phyloP scores from a whole-genome alignment of 2,329 filamentous ascomycete genomes.

The Amphichorda felina region DNA sequence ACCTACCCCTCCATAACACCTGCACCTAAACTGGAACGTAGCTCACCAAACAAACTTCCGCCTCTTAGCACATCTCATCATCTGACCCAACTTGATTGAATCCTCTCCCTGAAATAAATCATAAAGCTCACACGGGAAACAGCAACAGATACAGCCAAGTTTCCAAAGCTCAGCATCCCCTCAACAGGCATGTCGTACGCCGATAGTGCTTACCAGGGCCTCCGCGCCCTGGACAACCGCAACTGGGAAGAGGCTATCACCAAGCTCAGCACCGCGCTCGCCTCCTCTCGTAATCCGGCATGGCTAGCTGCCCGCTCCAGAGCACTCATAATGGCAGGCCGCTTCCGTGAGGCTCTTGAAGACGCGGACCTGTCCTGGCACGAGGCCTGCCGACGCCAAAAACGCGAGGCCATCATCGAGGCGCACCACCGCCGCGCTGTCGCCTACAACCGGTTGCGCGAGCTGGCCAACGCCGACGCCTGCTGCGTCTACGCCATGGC shows the following conservation, averaged over 20 bases:
- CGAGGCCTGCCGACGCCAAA: constrained; percentile 40
- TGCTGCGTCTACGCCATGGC: constrained; percentile 50
- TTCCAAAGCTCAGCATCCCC: too few species aligned
- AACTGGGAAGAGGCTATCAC: constrained; percentile 58
- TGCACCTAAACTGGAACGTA: too few species aligned
- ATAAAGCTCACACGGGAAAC: too few species aligned
- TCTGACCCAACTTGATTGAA: too few species aligned
- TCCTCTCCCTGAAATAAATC: too few species aligned
- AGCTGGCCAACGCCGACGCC: constrained; percentile 63
- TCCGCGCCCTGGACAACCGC: constrained; percentile 49
- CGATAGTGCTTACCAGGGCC: constrained; percentile 44
- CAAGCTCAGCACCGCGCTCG: constrained; percentile 56
- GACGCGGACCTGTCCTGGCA: constrained; percentile 58
- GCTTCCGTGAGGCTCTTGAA: constrained; percentile 51
- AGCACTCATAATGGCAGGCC: constrained; percentile 55
- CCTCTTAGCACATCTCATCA: too few species aligned
- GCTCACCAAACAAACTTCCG: too few species aligned
- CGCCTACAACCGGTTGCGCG: constrained; percentile 55
- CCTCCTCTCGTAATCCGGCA: constrained; percentile 52
- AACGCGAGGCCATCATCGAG: constrained; percentile 64
- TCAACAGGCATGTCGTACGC: constrained; percentile 35
- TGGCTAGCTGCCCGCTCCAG: constrained; percentile 79
- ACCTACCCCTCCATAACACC: too few species aligned
- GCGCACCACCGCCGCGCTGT: constrained; percentile 73
- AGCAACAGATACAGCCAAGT: too few species aligned